Evolutionary conservation across 345 rosid genomes (phyloP), one percentile per base, ranked within the genome.

Genomic region (Mercurialis annua): DNA sequence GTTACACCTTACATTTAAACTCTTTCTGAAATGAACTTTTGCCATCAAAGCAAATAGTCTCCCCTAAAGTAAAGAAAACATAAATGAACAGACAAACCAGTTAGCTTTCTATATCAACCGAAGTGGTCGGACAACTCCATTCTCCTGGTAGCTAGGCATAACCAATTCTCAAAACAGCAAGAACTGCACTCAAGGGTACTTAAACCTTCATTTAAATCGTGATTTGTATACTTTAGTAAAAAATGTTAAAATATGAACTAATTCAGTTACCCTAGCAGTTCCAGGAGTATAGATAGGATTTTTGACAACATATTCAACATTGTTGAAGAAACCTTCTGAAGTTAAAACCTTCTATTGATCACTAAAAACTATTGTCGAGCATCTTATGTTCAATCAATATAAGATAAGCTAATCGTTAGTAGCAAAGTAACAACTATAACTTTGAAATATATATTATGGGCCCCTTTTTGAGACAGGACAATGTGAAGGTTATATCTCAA

Each of bases 241-340:
- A 53, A 20, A 30, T 44, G 6, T 24, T 62, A 11, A 62, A 64
- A 34, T 21, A 40, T 2, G 8, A 54, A 4, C n/a, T n/a, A n/a
- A n/a, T n/a, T n/a, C n/a, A 54, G 12, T 81, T 76, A 94, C 96
- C 89, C 86, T 81, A 48, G 88, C 92, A 66, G 84, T 78, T 73
- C 93, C 95, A 21, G 96, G 95, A 50, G 71, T 33, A 54, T 91
- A 94, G 57, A 94, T 81, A 54, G 97, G 97, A 52, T 84, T 94
- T 71, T 87, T 89, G 20, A 82, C 87, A 59, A 91, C 96, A 51
- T 89, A 86, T 40, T 94, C 97, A 55, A 91, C 96, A 67, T 91
- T n/a, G n/a, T n/a, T n/a, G n/a, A n/a, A n/a, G n/a, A n/a, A n/a
- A n/a, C n/a, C n/a, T n/a, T n/a, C n/a, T n/a, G n/a, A n/a, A n/a